Conservation (phyloP, 2,329 filamentous ascomycete species). For the Pseudogymnoascus destructans region DNA sequence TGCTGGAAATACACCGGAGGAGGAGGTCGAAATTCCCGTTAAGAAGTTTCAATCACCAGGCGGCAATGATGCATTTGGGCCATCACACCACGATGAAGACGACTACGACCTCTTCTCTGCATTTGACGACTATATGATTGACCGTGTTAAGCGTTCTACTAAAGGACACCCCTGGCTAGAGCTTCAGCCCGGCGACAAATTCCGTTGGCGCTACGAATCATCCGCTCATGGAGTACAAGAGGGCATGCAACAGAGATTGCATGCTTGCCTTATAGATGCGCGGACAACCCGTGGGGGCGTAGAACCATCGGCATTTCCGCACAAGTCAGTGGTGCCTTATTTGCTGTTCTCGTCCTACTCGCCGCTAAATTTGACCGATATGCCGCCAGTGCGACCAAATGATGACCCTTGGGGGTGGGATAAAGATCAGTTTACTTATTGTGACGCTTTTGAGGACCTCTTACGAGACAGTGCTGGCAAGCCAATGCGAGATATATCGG, state of each 20-base stretch:
- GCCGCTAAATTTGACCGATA: conserved; percentile 18
- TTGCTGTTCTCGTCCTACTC: conserved; percentile 25
- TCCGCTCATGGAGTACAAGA: background rate
- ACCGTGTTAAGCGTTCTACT: background rate
- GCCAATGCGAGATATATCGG: background rate
- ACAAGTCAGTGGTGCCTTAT: conserved; percentile 24
- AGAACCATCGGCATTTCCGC: conserved; percentile 5
- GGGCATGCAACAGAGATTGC: background rate
- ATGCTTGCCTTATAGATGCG: background rate
- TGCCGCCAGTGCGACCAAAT: background rate
- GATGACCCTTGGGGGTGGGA: background rate
- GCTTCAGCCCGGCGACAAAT: background rate
- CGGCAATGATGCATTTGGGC: background rate
- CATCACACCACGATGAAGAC: conserved; percentile 5
- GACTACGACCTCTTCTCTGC: conserved; percentile 6
- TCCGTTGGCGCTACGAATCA: background rate
- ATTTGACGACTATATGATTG: background rate
- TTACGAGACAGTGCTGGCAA: conserved; percentile 15
- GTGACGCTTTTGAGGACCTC: conserved; percentile 24
- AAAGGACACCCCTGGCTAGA: background rate
- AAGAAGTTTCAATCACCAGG: conserved; percentile 11
- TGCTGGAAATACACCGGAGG: background rate
- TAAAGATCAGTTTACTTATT: conserved; percentile 18
- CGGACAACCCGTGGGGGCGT: background rate
- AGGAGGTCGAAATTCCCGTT: conserved; percentile 13